Evolutionary conservation across 1,284 basidiomycete species (phyloP).

Genomic region (Fomitopsis pinicola): DNA sequence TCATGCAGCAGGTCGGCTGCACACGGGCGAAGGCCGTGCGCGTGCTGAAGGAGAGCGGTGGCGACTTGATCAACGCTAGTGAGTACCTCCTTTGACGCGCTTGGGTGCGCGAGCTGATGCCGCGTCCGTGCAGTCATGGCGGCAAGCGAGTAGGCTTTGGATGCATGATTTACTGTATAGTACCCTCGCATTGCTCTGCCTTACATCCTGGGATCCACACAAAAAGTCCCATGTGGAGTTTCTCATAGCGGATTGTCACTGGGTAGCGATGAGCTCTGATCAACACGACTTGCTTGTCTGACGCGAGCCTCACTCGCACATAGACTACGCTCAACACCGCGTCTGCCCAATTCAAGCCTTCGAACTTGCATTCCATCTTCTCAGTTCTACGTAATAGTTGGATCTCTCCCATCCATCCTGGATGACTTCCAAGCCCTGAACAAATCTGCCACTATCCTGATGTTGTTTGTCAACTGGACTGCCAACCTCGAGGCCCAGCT

Average conservation of each 20-base stretch:
- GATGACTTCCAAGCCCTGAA: slow-evolving; percentile 56
- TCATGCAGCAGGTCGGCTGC: slow-evolving; percentile 84
- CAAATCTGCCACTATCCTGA: slow-evolving; percentile 6
- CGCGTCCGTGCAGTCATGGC: slow-evolving; percentile 51
- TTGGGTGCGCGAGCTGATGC: neutral
- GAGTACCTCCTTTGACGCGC: slow-evolving; percentile 34
- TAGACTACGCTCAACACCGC: neutral
- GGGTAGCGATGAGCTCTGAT: neutral
- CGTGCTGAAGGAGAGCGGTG: slow-evolving; percentile 84
- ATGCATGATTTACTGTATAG: slow-evolving; percentile 18
- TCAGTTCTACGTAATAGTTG: slow-evolving; percentile 75
- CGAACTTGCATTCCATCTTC: slow-evolving; percentile 42
- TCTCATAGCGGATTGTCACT: neutral
- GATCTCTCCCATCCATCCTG: slow-evolving; percentile 85
- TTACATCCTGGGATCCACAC: neutral
- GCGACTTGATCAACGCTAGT: slow-evolving; percentile 95
- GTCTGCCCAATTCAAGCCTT: neutral
- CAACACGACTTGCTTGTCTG: too few relatives aligned
- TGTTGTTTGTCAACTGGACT: slow-evolving; percentile 11
- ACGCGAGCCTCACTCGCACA: neutral
- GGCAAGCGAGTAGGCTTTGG: slow-evolving; percentile 55
- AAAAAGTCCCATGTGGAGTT: neutral
- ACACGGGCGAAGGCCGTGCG: slow-evolving; percentile 86
- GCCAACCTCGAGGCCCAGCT: slow-evolving; percentile 54
- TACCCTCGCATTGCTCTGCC: slow-evolving; percentile 14